Evolutionary conservation across 495 filamentous ascomycete genomes (phyloP).

Genomic region (Neurospora cerealis): DNA sequence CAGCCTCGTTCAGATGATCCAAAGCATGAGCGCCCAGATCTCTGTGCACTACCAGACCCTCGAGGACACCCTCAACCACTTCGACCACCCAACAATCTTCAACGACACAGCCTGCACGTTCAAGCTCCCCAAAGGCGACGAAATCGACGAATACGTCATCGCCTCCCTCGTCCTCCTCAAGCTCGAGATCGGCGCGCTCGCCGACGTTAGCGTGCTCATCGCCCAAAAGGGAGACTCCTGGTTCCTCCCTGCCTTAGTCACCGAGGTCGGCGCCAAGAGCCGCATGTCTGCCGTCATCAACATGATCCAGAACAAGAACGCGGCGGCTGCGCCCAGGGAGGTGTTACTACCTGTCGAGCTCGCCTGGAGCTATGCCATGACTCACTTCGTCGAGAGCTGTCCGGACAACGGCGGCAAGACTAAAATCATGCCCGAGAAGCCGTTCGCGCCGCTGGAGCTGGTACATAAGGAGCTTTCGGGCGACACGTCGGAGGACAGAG

Average conservation of each 20-base stretch:
- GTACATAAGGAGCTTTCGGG: conserved; percentile 1
- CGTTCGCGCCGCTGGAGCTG: conserved; percentile 15
- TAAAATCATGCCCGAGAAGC: conserved; percentile 5
- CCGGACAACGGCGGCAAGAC: conserved; percentile 5
- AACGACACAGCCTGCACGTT: conserved; percentile 14
- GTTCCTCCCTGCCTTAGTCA: conserved; percentile 23
- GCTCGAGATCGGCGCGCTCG: conserved; percentile 46
- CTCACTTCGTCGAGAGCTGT: conserved; percentile 20
- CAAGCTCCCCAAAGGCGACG: conserved; percentile 9
- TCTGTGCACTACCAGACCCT: conserved; percentile 26
- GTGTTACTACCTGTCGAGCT: conserved; percentile 21
- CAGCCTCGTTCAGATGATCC: conserved; percentile 22
- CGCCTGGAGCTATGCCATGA: conserved; percentile 22
- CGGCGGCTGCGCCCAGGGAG: conserved; percentile 26
- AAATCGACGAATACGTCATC: conserved; percentile 20
- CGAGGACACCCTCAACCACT: conserved; percentile 27
- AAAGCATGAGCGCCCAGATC: conserved; percentile 26
- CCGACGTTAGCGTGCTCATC: conserved; percentile 42
- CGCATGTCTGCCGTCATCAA: conserved; percentile 31
- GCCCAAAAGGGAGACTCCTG: conserved; percentile 36
- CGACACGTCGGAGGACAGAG: conserved; percentile 2
- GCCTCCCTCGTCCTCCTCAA: conserved; percentile 27
- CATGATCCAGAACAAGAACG: conserved; percentile 32
- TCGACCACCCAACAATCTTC: conserved; percentile 12
- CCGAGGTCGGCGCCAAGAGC: conserved; percentile 25